Conservation (phyloP, 257 asterid species). For the Fraxinus quadrangulata region DNA sequence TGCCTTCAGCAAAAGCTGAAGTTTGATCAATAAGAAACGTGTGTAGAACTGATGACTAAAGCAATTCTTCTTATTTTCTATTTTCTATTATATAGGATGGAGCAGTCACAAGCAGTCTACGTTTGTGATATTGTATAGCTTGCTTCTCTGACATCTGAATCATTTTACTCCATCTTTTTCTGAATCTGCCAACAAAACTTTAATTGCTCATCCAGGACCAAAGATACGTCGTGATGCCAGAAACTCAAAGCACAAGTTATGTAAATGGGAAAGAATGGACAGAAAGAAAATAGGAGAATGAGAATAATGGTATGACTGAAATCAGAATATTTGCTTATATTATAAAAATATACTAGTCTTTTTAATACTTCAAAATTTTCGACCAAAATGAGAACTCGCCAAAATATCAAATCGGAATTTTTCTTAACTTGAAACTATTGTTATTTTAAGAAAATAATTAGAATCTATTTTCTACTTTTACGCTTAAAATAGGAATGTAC, state of each 20-base stretch:
- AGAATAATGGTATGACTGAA: neutral
- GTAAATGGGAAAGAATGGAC: neutral
- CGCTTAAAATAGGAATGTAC: neutral
- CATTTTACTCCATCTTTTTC: neutral
- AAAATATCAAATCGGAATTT: too few relatives aligned
- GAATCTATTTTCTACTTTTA: neutral
- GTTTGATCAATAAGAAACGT: too few relatives aligned
- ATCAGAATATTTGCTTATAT: neutral
- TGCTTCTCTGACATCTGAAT: neutral
- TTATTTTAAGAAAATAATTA: neutral
- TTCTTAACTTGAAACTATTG: neutral
- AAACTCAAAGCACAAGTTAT: neutral
- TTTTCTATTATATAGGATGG: neutral
- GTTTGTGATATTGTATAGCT: neutral
- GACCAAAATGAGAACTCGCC: neutral
- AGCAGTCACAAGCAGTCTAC: neutral
- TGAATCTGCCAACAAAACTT: neutral
- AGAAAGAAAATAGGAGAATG: neutral
- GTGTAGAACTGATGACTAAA: too few relatives aligned
- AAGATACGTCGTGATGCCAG: neutral
- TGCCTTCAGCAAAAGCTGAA: too few relatives aligned
- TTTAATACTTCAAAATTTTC: neutral
- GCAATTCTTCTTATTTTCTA: neutral
- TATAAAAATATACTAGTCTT: neutral
- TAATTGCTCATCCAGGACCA: neutral